A percentile compares a stretch with the other conserved stretches of the same genome.
These are phyloP conservation scores for Barnettozyma salicaria DNA, from an alignment of 805 yeast species.

Conservation along the genomic window DNA sequence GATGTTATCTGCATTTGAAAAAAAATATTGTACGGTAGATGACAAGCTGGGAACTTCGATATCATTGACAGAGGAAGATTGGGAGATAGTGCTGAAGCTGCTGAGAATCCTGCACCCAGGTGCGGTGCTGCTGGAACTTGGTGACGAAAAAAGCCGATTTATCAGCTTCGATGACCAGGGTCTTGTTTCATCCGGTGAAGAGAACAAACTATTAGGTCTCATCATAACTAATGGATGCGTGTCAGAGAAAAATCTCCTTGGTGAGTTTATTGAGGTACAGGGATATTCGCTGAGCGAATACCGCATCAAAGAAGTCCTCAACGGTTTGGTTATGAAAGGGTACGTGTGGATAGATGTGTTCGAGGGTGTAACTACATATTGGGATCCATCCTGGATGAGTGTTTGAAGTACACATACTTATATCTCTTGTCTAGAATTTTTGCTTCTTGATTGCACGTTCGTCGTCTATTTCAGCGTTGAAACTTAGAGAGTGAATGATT, in stretches of 20 bases:
- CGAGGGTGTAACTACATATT: conserved; percentile 9
- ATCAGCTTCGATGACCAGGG: conserved; percentile 10
- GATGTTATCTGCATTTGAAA: conserved; percentile 6
- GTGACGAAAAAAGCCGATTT: conserved; percentile 1
- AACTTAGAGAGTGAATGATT: conserved; percentile 30
- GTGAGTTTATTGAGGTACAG: background rate
- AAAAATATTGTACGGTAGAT: conserved; percentile 3
- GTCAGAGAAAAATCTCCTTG: conserved; percentile 1
- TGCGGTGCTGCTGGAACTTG: conserved; percentile 5
- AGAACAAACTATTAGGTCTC: conserved; percentile 4
- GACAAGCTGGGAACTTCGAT: background rate
- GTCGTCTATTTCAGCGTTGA: conserved; percentile 11
- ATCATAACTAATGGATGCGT: conserved; percentile 6
- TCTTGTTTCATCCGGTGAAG: conserved; percentile 5
- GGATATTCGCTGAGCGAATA: conserved; percentile 5
- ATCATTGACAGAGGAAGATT: conserved; percentile 6
- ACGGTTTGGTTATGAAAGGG: conserved; percentile 10
- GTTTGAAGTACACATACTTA: background rate
- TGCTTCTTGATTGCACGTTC: conserved; percentile 14
- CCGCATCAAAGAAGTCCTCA: conserved; percentile 3
- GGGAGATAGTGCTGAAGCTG: conserved; percentile 5
- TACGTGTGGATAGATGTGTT: conserved; percentile 9
- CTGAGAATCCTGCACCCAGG: conserved; percentile 9
- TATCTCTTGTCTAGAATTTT: conserved; percentile 10
- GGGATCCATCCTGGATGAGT: conserved; percentile 10